Evolutionary conservation across 2,329 filamentous ascomycete species (phyloP), one percentile per base, ranked within the genome.

Genomic region (Phaeosphaeria sp.): DNA sequence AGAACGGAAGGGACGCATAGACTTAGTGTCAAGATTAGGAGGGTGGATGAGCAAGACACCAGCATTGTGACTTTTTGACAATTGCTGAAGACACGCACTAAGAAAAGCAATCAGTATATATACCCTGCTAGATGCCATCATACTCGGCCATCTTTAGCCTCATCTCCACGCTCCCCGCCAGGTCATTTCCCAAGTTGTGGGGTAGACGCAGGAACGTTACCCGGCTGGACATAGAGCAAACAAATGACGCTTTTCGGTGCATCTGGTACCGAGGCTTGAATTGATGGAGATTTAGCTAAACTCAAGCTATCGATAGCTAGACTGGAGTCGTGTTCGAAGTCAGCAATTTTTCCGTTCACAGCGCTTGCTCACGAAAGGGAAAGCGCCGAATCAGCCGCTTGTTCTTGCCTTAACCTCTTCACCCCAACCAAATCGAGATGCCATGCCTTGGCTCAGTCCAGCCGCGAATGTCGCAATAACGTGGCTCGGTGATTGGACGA

Each of bases 81-180:
- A n/a, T n/a, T n/a, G n/a, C n/a, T n/a, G n/a, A n/a, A n/a, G n/a
- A n/a, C n/a, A n/a, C n/a, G n/a, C n/a, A n/a, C n/a, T n/a, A n/a
- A n/a, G n/a, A n/a, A n/a, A n/a, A n/a, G n/a, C 18, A 44, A 10
- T 17, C 22, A 20, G 42, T 11, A 36, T 36, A 36, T 7, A 13
- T 36, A 36, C 13, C 11, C 30, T 36, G 3, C 13, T 6, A 15
- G 6, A 36, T 36, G 30, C 30, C 13, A 36, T 36, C 30, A 36
- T 36, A 36, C 6, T 15, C 6, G 10, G 22, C 18, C 9, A 44
- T 42, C 33, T 63, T 65, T 67, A 71, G 62, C 63, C 66, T 63
- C 58, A 56, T 65, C 61, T 60, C 60, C 58, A 58, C 56, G 44
- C 30, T 70, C 64, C 67, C 66, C 69, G 65, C 69, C 70, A 52